Conservation (phyloP, 176 grass and related monocot species). For the Thalia dealbata region DNA sequence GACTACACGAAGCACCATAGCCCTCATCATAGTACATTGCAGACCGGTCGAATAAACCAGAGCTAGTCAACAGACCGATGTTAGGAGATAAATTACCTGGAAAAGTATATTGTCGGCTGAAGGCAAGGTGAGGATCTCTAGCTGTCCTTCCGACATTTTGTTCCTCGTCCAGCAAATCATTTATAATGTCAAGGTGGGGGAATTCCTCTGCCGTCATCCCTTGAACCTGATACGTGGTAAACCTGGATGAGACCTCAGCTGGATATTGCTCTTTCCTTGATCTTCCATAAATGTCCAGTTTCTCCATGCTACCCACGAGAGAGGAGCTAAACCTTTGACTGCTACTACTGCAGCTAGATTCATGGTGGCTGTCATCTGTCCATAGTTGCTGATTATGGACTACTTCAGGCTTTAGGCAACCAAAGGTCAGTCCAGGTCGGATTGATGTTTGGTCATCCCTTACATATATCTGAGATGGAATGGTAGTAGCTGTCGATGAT, state of each 20-base stretch:
- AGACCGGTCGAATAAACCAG: conserved; percentile 21
- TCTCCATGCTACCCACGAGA: conserved; percentile 24
- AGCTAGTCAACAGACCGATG: conserved; percentile 27
- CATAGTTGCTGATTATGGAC: conserved; percentile 19
- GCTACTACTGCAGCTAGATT: conserved; percentile 20
- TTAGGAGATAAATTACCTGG: conserved; percentile 28
- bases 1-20: conserved; percentile 34
- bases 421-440: conserved; percentile 44
- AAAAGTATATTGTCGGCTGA: conserved; percentile 32
- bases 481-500: conserved; percentile 29
- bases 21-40: conserved; percentile 36
- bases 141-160: conserved; percentile 35
- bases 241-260: conserved; percentile 22
- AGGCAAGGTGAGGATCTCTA: conserved; percentile 25
- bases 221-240: conserved; percentile 31
- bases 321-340: neutral
- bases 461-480: conserved; percentile 29
- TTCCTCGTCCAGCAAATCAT: conserved; percentile 80
- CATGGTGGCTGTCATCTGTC: conserved; percentile 31
- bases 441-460: conserved; percentile 29
- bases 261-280: conserved; percentile 25
- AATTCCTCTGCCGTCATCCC: conserved; percentile 45
- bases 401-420: conserved; percentile 25
- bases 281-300: conserved; percentile 23
- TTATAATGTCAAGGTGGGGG: conserved; percentile 85